Percentiles rank a stretch among this genome's conserved stretches.
Evolutionary conservation across 2,329 filamentous ascomycete species (phyloP).

Genomic region (Ascochyta pisi): DNA sequence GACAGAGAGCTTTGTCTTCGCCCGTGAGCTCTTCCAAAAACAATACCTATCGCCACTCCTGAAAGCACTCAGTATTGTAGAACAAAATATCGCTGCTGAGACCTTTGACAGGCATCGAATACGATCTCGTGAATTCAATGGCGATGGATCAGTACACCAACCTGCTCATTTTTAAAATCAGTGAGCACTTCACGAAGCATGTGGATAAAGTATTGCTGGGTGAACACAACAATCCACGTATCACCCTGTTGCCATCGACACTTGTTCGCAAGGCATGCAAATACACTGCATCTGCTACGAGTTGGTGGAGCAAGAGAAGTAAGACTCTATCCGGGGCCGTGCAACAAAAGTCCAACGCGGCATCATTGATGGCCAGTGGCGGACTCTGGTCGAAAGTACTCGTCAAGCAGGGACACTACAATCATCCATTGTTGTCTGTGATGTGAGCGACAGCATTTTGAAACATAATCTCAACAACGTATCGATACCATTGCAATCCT

Average conservation of each 20-base stretch:
- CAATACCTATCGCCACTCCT: slow-evolving; percentile 61
- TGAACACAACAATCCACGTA: no score
- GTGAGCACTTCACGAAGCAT: slow-evolving; percentile 59
- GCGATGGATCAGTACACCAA: slow-evolving; percentile 63
- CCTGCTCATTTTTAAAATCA: slow-evolving; percentile 61
- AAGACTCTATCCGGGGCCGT: not conserved
- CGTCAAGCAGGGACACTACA: slow-evolving; percentile 62
- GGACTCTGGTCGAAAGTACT: slow-evolving; percentile 63
- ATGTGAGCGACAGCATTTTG: slow-evolving; percentile 64
- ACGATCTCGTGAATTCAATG: slow-evolving; percentile 62
- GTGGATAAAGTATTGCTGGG: slow-evolving; percentile 56
- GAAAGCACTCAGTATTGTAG: slow-evolving; percentile 61
- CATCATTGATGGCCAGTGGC: slow-evolving; percentile 62
- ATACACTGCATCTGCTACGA: not conserved
- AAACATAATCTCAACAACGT: slow-evolving; percentile 40
- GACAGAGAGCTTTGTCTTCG: slow-evolving; percentile 61
- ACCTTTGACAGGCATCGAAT: slow-evolving; percentile 60
- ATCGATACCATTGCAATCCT: not conserved
- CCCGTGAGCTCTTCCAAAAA: slow-evolving; percentile 59
- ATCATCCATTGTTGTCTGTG: slow-evolving; percentile 64
- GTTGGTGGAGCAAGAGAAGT: not conserved
- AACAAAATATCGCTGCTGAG: slow-evolving; percentile 58
- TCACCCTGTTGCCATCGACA: no score
- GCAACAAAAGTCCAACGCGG: slow-evolving; percentile 42
- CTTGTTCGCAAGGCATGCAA: no score